Evolutionary conservation across 169 alveolate genomes (phyloP).

Genomic region (Plasmodium malariae): DNA sequence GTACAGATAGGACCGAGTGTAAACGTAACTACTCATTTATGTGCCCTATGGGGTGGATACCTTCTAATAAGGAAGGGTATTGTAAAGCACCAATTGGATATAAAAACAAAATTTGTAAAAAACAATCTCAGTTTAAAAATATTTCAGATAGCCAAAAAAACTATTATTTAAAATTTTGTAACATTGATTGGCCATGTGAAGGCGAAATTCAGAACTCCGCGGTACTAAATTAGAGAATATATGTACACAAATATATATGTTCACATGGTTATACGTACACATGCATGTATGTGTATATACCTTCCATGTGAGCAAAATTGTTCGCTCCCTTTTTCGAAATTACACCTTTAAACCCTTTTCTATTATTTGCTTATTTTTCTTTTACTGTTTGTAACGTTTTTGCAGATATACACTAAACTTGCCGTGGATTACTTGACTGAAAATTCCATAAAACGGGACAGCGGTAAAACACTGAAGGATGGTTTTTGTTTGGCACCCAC

Average conservation of each 20-base stretch:
- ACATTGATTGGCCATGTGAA: conserved; percentile 71
- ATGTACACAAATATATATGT: conserved; percentile 5
- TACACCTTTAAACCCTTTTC: no score
- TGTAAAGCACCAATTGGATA: conserved; percentile 64
- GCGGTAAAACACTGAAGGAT: conserved; percentile 3
- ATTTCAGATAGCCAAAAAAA: conserved; percentile 50
- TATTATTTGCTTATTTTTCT: background rate
- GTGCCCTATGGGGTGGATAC: conserved; percentile 73
- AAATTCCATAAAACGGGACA: background rate
- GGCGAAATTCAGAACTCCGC: conserved; percentile 57
- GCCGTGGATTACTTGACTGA: conserved; percentile 5
- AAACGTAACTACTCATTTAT: conserved; percentile 39
- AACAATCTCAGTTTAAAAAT: conserved; percentile 42
- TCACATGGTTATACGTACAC: background rate
- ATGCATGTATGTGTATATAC: no score
- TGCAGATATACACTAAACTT: conserved; percentile 27
- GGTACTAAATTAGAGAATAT: conserved; percentile 1
- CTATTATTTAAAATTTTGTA: conserved; percentile 45
- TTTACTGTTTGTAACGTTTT: background rate
- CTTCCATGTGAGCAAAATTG: no score
- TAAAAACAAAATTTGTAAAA: conserved; percentile 46
- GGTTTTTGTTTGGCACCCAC: background rate
- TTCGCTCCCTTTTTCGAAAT: no score
- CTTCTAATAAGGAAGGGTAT: conserved; percentile 22
- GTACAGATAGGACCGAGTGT: conserved; percentile 34